Conservation (phyloP, 1,284 basidiomycete species). For the Lignosus rhinocerotis region DNA sequence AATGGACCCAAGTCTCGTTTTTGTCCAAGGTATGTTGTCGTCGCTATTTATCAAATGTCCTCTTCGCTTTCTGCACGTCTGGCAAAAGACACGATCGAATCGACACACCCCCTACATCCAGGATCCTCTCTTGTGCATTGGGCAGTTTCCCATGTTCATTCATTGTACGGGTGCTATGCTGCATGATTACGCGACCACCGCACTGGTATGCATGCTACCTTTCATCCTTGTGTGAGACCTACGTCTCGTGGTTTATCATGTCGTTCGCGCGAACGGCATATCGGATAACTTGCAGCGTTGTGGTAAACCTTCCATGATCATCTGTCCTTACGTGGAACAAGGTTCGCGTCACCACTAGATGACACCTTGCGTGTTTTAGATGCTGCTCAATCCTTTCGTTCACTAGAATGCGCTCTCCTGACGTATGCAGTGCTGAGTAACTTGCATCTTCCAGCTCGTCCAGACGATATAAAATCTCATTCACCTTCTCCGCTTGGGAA, state of each 20-base stretch:
- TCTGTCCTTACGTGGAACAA: neutral
- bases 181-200: neutral
- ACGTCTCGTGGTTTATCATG: neutral
- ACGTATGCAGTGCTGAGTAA: neutral
- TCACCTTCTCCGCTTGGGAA: constrained; percentile 18
- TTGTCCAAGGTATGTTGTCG: constrained; percentile 61
- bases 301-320: neutral
- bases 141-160: constrained; percentile 10
- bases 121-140: neutral
- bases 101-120: neutral
- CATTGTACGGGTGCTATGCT: neutral
- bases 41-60: neutral
- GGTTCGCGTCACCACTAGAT: neutral
- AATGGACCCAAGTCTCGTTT: constrained; percentile 62
- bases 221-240: neutral
- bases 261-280: neutral
- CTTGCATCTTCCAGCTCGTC: constrained; percentile 20
- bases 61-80: neutral
- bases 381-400: neutral
- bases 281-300: neutral
- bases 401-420: neutral
- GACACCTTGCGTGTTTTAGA: neutral
- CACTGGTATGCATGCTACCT: neutral
- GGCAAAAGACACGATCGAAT: neutral
- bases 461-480: constrained; percentile 16